A percentile compares a stretch with the other conserved stretches of the same genome.
Evolutionary conservation across 164 flowering plant genomes (phyloP).

Genomic region (Malania oleifera): DNA sequence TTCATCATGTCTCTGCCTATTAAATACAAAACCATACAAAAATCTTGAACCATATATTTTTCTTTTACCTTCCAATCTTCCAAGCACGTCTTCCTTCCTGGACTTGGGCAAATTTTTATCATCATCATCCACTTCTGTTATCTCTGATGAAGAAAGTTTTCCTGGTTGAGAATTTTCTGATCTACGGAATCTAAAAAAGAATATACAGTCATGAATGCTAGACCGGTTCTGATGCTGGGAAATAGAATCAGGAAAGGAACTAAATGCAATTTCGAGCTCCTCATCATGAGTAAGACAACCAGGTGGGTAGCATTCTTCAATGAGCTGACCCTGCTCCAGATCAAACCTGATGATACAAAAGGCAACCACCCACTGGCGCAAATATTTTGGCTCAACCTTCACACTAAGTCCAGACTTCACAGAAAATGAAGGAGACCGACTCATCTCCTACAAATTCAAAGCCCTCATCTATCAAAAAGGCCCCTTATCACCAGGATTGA

Average conservation of each 20-base stretch:
- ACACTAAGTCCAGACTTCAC: slow-evolving; percentile 44
- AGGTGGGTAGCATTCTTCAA: slow-evolving; percentile 91
- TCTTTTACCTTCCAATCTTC: slow-evolving; percentile 10
- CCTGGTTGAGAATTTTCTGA: slow-evolving; percentile 23
- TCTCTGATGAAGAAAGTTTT: slow-evolving; percentile 31
- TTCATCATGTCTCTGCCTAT: slow-evolving; percentile 97
- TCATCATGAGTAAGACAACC: slow-evolving; percentile 67
- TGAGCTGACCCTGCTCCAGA: slow-evolving; percentile 95
- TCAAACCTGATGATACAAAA: slow-evolving; percentile 93
- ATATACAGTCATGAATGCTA: slow-evolving; percentile 93
- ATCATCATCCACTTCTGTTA: slow-evolving; percentile 22
- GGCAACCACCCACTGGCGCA: slow-evolving; percentile 76
- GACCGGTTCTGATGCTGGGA: slow-evolving; percentile 88
- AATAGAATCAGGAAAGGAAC: slow-evolving; percentile 94
- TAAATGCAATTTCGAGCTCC: slow-evolving; percentile 82
- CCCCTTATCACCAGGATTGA: slow-evolving; percentile 8
- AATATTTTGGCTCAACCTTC: slow-evolving; percentile 49
- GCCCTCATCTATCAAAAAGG: slow-evolving; percentile 8
- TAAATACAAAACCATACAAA: slow-evolving; percentile 92
- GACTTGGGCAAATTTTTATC: slow-evolving; percentile 20
- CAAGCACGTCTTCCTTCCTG: not conserved
- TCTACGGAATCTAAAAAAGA: slow-evolving; percentile 79
- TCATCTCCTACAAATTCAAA: slow-evolving; percentile 46
- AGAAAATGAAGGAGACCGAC: slow-evolving; percentile 73
- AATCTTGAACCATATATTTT: slow-evolving; percentile 26